Percentiles rank a stretch among this genome's conserved stretches.
Conservation (phyloP, 345 rosid genomes). For the Leavenworthia alabamica region DNA sequence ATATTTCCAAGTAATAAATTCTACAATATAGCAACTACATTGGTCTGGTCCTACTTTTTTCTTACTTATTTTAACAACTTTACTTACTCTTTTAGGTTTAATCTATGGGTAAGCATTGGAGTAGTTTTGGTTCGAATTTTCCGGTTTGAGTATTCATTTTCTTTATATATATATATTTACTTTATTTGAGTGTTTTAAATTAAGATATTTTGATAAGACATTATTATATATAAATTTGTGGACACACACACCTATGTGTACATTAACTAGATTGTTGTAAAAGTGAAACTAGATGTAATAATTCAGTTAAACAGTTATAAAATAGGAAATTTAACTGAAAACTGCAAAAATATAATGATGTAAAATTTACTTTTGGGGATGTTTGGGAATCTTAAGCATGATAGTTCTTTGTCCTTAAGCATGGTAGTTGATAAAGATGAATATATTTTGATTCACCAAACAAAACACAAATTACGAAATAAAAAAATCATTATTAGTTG, state of each 20-base stretch:
- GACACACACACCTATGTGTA: not conserved
- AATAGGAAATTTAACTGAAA: not conserved
- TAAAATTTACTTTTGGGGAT: not conserved
- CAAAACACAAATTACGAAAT: not conserved
- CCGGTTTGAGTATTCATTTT: conserved; percentile 2
- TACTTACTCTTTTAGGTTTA: conserved; percentile 29
- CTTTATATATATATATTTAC: not conserved
- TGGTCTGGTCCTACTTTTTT: conserved; percentile 24
- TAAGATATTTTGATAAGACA: not conserved
- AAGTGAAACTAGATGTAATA: not conserved
- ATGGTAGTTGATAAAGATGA: too few relatives aligned
- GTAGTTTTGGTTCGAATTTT: too few relatives aligned
- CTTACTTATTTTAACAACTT: conserved; percentile 25
- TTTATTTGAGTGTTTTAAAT: conserved; percentile 9
- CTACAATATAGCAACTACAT: not conserved
- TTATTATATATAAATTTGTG: not conserved
- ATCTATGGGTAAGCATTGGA: too few relatives aligned
- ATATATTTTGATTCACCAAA: not conserved
- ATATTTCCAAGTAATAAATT: conserved; percentile 8
- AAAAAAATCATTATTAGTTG: not conserved
- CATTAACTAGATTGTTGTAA: not conserved
- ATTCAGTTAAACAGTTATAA: not conserved
- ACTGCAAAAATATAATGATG: not conserved
- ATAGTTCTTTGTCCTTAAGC: not conserved
- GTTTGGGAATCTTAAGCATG: not conserved